Evolutionary conservation across 768 basidiomycete genomes (phyloP).

Genomic region (Kwoniella dendrophila): DNA sequence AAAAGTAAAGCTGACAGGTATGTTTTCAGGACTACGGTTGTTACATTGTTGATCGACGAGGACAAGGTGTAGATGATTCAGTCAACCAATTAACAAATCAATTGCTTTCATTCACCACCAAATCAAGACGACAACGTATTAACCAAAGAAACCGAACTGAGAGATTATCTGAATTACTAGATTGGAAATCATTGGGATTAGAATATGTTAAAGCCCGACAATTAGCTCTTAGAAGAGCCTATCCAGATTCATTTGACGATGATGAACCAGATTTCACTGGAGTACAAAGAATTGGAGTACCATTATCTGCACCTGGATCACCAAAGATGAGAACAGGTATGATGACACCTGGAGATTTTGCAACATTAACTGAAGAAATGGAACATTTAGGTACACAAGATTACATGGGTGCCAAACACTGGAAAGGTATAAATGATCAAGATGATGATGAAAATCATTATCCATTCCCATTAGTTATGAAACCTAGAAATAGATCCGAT

Average conservation of each 20-base stretch:
- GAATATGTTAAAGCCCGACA: conserved; percentile 96
- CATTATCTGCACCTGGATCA: conserved; percentile 81
- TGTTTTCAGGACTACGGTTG: conserved; percentile 74
- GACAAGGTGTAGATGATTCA: conserved; percentile 86
- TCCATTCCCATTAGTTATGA: conserved; percentile 58
- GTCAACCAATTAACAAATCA: conserved; percentile 70
- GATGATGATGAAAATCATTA: conserved; percentile 70
- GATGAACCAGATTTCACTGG: conserved; percentile 64
- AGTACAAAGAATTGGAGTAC: conserved; percentile 65
- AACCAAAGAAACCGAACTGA: conserved; percentile 99
- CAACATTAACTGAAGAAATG: conserved; percentile 67
- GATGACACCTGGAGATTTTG: conserved; percentile 69
- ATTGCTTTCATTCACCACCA: conserved; percentile 53
- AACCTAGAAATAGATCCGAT: conserved; percentile 55
- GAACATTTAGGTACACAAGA: conserved; percentile 70
- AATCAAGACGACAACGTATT: conserved; percentile 90
- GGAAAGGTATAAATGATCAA: conserved; percentile 57
- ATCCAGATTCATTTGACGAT: conserved; percentile 85
- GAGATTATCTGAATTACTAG: conserved; percentile 84
- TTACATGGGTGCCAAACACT: conserved; percentile 56
- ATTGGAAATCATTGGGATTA: conserved; percentile 92
- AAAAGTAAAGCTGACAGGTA: background rate
- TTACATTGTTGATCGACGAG: conserved; percentile 92
- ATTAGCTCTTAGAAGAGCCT: conserved; percentile 85
- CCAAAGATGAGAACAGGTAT: conserved; percentile 77